A percentile compares a stretch with the other conserved stretches of the same genome.
Conservation (phyloP, 331 rosid genomes). For the Malus hybrid region DNA sequence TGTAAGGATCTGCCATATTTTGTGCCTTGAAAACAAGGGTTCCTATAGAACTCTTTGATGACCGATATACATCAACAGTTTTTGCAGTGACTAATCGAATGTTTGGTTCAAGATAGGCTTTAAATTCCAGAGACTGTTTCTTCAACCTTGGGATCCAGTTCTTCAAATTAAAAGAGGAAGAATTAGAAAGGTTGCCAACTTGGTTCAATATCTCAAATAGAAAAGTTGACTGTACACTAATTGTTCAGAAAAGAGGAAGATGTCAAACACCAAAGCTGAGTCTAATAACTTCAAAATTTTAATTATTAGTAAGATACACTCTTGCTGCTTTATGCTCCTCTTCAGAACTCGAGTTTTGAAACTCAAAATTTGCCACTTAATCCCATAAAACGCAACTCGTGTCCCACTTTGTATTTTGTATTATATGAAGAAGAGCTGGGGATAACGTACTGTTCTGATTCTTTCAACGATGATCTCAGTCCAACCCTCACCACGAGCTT, state of each 20-base stretch:
- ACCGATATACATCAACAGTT: constrained; percentile 20
- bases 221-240: neutral
- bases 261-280: neutral
- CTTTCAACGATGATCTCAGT: constrained; percentile 10
- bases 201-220: neutral
- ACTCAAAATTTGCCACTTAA: too few relatives aligned
- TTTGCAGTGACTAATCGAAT: constrained; percentile 7
- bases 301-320: too few relatives aligned
- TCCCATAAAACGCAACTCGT: too few relatives aligned
- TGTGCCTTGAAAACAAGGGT: constrained; percentile 16
- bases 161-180: constrained; percentile 12
- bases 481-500: constrained; percentile 6
- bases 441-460: constrained; percentile 17
- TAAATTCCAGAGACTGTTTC: constrained; percentile 18
- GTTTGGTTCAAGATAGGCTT: constrained; percentile 11
- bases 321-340: neutral
- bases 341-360: neutral
- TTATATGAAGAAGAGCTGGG: neutral
- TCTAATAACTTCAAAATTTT: neutral
- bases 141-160: constrained; percentile 29
- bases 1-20: constrained; percentile 4
- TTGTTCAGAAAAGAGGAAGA: neutral
- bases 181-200: neutral
- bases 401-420: too few relatives aligned
- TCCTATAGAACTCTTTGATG: constrained; percentile 19